Evolutionary conservation across 345 rosid genomes (phyloP).

Genomic region (Arabidopsis suecica): DNA sequence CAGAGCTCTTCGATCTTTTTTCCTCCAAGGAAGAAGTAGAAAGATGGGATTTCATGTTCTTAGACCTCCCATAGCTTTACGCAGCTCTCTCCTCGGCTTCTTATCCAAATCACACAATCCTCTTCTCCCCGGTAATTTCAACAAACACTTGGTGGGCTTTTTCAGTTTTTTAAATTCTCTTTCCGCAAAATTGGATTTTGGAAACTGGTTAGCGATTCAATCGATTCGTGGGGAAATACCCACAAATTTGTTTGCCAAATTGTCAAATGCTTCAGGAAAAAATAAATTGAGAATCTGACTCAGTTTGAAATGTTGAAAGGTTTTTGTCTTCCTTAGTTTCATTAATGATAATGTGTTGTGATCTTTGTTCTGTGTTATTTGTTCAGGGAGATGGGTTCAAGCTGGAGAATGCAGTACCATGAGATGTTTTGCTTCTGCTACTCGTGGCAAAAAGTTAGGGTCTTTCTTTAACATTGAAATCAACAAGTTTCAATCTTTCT

Average conservation of each 20-base stretch:
- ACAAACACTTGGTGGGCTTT: slow-evolving; percentile 42
- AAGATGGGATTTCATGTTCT: slow-evolving; percentile 55
- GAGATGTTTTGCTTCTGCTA: slow-evolving; percentile 60
- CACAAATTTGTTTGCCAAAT: neutral
- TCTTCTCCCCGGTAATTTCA: slow-evolving; percentile 48
- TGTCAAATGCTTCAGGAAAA: slow-evolving; percentile 4
- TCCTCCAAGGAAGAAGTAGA: neutral
- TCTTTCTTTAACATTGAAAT: neutral
- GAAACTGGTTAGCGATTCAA: neutral
- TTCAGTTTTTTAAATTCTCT: neutral
- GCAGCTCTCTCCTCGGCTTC: slow-evolving; percentile 44
- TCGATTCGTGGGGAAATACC: neutral
- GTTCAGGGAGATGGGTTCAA: slow-evolving; percentile 54
- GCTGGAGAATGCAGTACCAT: slow-evolving; percentile 38
- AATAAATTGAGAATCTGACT: neutral
- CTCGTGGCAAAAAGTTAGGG: slow-evolving; percentile 65
- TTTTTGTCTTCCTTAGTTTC: slow-evolving; percentile 17
- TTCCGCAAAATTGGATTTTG: neutral
- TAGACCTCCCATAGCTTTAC: slow-evolving; percentile 48
- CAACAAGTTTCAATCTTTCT: neutral
- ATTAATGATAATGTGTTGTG: neutral
- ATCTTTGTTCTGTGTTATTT: slow-evolving; percentile 13
- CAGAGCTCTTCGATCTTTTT: slow-evolving; percentile 9
- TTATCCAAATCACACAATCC: slow-evolving; percentile 48
- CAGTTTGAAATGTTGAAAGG: slow-evolving; percentile 16